Evolutionary conservation across 345 rosid species (phyloP), one percentile per base, ranked within the genome.

Genomic region (Dipteronia dyeriana): DNA sequence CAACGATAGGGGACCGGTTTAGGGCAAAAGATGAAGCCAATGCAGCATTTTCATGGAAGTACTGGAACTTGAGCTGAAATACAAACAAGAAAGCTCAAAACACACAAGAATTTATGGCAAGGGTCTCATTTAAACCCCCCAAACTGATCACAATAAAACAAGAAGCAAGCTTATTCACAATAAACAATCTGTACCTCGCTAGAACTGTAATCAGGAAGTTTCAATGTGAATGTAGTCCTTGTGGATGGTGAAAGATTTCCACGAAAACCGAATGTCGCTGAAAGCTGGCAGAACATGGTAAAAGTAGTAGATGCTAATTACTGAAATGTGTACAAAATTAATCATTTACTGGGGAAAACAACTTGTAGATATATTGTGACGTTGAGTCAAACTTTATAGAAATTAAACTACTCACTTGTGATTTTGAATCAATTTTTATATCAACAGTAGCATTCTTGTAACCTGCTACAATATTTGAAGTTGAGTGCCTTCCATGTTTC

Each of bases 1-100:
- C 20, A 7, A 59, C 22, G 6, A n/a, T 54, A n/a, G 83, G 80
- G 68, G 77, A 45, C 29, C 14, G 53, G 59, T 71, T 80, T 22
- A 76, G 64, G 19, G 29, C 43, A 31, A 38, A 56, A 22, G 77
- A 65, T 26, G 68, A 20, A 11, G 69, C 70, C 14, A 80, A 60
- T 19, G 79, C 51, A 22, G 68, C 79, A 56, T 71, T 14, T 66
- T 22, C 61, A 45, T 45, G 64, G 77, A 60, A 34, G 29, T 72
- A 66, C 22, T 66, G 45, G 13, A 80, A 14, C 64, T 71, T 66
- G 29, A 76, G 49, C 71, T 63, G 71, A 61, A 38, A 75, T 26
- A 38, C 22, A 51, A 54, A 49, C 13, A 34, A 20, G 16, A 34
- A 53, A 41, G 47, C 9, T 39, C 57, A 34, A 34, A 34, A 34